Evolutionary conservation across 768 basidiomycete species (phyloP).

Genomic region (Psilocybe azurescens): DNA sequence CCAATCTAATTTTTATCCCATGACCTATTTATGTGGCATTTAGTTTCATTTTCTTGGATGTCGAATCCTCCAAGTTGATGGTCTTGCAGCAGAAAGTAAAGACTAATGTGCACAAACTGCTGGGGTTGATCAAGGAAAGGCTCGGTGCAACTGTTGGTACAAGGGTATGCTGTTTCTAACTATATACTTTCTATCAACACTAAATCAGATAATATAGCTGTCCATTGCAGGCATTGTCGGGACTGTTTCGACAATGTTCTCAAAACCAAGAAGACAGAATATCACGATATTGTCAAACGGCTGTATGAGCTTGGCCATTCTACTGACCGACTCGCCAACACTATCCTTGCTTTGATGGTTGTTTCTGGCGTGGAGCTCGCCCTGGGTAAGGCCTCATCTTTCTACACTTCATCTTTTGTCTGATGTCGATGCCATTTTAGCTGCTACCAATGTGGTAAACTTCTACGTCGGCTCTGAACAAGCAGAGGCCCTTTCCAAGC

Average conservation of each 20-base stretch:
- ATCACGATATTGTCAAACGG: slow-evolving; percentile 59
- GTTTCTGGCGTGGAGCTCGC: slow-evolving; percentile 71
- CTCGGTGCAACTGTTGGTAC: slow-evolving; percentile 45
- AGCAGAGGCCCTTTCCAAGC: slow-evolving; percentile 39
- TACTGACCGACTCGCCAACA: slow-evolving; percentile 68
- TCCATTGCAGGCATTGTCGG: slow-evolving; percentile 48
- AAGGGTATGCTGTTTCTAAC: slow-evolving; percentile 39
- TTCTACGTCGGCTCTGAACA: slow-evolving; percentile 61
- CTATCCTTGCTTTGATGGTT: slow-evolving; percentile 73
- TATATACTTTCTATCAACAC: neutral
- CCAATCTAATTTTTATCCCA: neutral
- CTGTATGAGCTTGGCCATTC: slow-evolving; percentile 61
- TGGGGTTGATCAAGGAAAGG: slow-evolving; percentile 58
- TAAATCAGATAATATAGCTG: slow-evolving; percentile 36
- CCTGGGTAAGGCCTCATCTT: slow-evolving; percentile 48
- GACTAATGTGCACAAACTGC: slow-evolving; percentile 56
- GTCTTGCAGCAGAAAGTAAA: slow-evolving; percentile 56
- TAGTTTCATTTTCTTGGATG: slow-evolving; percentile 80
- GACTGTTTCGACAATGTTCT: slow-evolving; percentile 51
- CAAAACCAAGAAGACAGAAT: slow-evolving; percentile 48
- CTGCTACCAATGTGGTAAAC: slow-evolving; percentile 69
- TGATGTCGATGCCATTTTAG: slow-evolving; percentile 35
- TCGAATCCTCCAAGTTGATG: slow-evolving; percentile 64
- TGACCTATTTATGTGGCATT: neutral
- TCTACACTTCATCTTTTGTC: too few species aligned